phyloP scores from a whole-genome alignment of 208 protist genomes.

The Phytomonas sp. region DNA sequence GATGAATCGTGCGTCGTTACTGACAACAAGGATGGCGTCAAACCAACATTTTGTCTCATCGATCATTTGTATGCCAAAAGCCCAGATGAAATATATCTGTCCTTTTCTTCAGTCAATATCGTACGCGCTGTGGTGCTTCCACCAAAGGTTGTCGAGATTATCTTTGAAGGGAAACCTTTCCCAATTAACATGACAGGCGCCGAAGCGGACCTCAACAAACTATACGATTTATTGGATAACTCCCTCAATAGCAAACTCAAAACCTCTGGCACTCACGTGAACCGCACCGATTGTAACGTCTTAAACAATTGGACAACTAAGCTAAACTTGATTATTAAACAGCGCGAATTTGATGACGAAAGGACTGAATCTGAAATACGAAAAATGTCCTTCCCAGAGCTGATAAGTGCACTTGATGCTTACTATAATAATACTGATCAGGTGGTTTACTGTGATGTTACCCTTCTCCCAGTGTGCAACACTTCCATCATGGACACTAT shows the following conservation, averaged over 20 bases:
- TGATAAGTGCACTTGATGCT: constrained; percentile 14
- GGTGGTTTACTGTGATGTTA: constrained; percentile 35
- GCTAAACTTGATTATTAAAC: constrained; percentile 15
- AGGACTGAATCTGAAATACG: constrained; percentile 14
- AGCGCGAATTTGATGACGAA: constrained; percentile 28
- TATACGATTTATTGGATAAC: constrained; percentile 15
- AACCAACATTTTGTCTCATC: constrained; percentile 30
- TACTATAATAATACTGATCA: constrained; percentile 63
- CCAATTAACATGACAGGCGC: constrained; percentile 33
- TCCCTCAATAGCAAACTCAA: constrained; percentile 15
- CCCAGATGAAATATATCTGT: constrained; percentile 40
- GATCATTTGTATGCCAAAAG: constrained; percentile 28
- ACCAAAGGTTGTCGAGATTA: constrained; percentile 17
- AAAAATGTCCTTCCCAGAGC: constrained; percentile 13
- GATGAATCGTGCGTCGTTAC: not conserved
- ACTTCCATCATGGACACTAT: constrained; percentile 24
- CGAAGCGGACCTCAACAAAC: constrained; percentile 16
- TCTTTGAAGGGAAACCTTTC: constrained; percentile 28
- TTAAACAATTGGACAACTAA: not conserved
- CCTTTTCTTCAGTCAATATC: constrained; percentile 13
- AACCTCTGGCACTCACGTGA: constrained; percentile 1
- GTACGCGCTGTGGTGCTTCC: constrained; percentile 31
- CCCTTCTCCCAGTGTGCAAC: constrained; percentile 50
- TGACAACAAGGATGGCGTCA: constrained; percentile 20
- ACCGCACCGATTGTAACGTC: constrained; percentile 13